Percentiles rank a stretch among this genome's conserved stretches.
Evolutionary conservation across 768 basidiomycete species (phyloP).

Genomic region (Leucocoprinus sp.): DNA sequence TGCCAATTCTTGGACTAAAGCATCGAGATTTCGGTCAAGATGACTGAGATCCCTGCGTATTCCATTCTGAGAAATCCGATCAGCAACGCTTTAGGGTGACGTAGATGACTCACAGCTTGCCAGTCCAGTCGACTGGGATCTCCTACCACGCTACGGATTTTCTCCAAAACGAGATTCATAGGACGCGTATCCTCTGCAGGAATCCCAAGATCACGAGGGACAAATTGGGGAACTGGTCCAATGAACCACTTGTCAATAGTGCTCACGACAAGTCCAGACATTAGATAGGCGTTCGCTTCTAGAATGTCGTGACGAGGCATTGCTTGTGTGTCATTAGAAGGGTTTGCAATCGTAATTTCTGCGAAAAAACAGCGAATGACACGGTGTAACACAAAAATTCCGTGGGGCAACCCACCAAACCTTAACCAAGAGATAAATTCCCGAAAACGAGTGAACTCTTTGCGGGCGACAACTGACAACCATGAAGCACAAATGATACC

Average conservation of each 20-base stretch:
- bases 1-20: constrained; percentile 54
- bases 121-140: constrained; percentile 39
- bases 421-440: constrained; percentile 76
- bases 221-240: constrained; percentile 50
- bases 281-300: constrained; percentile 76
- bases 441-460: constrained; percentile 63
- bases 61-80: constrained; percentile 29
- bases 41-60: constrained; percentile 42
- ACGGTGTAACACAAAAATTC: not conserved
- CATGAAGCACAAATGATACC: constrained; percentile 60
- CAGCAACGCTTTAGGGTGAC: constrained; percentile 21
- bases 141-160: constrained; percentile 40
- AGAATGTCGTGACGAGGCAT: constrained; percentile 59
- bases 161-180: constrained; percentile 34
- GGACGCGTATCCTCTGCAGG: constrained; percentile 25
- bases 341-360: constrained; percentile 46
- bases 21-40: constrained; percentile 63
- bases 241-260: constrained; percentile 75
- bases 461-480: constrained; percentile 59
- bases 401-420: constrained; percentile 42
- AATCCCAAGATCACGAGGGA: constrained; percentile 40
- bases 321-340: constrained; percentile 41
- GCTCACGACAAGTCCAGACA: constrained; percentile 59
- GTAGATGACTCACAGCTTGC: constrained; percentile 40
- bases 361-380: constrained; percentile 12